phyloP scores from a whole-genome alignment of 495 filamentous ascomycete species.

The Daldinia vernicosa region DNA sequence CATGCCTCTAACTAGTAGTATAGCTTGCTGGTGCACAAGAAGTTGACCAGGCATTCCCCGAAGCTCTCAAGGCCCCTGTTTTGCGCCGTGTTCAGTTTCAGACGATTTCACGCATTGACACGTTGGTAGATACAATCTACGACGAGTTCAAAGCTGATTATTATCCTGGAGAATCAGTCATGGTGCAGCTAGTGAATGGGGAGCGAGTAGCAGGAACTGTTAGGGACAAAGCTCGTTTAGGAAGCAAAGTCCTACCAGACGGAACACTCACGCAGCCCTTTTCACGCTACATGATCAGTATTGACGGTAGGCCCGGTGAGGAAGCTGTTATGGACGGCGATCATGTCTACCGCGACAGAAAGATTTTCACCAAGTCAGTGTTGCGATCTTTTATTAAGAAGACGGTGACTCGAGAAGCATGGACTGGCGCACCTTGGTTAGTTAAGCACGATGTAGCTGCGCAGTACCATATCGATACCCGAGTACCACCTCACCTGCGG shows the following conservation, averaged over 20 bases:
- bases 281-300: constrained; percentile 81
- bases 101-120: constrained; percentile 88
- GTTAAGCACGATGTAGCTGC: constrained; percentile 88
- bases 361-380: constrained; percentile 94
- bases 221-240: constrained; percentile 85
- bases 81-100: constrained; percentile 90
- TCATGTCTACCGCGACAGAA: constrained; percentile 86
- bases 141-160: constrained; percentile 94
- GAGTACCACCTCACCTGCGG: constrained; percentile 82
- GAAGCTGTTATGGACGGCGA: constrained; percentile 82
- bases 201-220: constrained; percentile 80
- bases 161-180: constrained; percentile 89
- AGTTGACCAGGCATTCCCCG: constrained; percentile 90
- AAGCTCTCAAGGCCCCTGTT: constrained; percentile 89
- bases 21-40: constrained; percentile 86
- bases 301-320: constrained; percentile 72
- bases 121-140: constrained; percentile 70
- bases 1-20: constrained; percentile 34
- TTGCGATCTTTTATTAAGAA: constrained; percentile 94
- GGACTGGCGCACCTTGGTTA: constrained; percentile 94
- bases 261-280: constrained; percentile 72
- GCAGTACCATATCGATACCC: constrained; percentile 82
- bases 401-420: constrained; percentile 87
- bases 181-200: constrained; percentile 72
- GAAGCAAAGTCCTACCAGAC: constrained; percentile 64